Percentiles rank a stretch among this genome's conserved stretches.
Evolutionary conservation across 192 early-diverging fungal species (phyloP).

Genomic region (Linnemannia elongata): DNA sequence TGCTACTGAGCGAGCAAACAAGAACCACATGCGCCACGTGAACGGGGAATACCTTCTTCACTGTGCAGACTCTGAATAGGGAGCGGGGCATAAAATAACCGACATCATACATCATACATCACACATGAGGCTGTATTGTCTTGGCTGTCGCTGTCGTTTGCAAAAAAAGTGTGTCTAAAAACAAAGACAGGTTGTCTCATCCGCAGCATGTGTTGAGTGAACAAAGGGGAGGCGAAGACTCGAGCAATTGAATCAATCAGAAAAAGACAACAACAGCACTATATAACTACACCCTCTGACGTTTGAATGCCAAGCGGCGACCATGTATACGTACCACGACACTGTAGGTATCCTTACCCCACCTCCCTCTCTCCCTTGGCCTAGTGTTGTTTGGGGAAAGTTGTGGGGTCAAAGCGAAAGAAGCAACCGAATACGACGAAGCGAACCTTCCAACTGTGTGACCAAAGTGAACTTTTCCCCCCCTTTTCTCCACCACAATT

Average conservation of each 20-base stretch:
- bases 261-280: too few relatives aligned
- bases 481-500: not conserved
- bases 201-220: too few relatives aligned
- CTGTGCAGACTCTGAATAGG: too few relatives aligned
- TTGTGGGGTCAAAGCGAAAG: constrained; percentile 2
- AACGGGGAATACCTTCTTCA: too few relatives aligned
- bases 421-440: not conserved
- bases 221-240: not conserved
- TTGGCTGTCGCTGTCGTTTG: too few relatives aligned
- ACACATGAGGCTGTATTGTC: too few relatives aligned
- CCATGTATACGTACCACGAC: not conserved
- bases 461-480: not conserved
- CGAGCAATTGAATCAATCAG: too few relatives aligned
- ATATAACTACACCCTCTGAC: not conserved
- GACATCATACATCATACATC: too few relatives aligned
- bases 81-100: too few relatives aligned
- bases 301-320: not conserved
- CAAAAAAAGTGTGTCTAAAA: not conserved
- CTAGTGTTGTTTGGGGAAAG: not conserved
- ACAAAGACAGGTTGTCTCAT: too few relatives aligned
- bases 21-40: too few relatives aligned
- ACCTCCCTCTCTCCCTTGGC: not conserved
- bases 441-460: not conserved
- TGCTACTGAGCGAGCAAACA: too few relatives aligned
- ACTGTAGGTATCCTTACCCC: not conserved